Evolutionary conservation across 2,329 filamentous ascomycete species (phyloP).

Genomic region (Phaeosphaeria sp.): DNA sequence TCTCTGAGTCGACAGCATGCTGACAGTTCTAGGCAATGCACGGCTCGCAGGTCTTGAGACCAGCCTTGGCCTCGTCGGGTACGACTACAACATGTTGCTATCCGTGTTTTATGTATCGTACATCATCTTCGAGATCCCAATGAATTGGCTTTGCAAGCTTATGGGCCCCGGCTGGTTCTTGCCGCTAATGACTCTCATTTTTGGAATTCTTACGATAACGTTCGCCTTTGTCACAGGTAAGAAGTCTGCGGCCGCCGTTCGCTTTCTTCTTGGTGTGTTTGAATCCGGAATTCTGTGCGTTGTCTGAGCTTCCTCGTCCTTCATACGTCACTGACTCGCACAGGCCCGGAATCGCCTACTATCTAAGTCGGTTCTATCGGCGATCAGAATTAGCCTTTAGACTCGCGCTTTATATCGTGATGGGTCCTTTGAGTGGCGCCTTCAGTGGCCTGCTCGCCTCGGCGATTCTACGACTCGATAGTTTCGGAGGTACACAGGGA

Average conservation of each 20-base stretch:
- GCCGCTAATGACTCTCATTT: slow-evolving; percentile 64
- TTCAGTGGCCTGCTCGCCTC: slow-evolving; percentile 69
- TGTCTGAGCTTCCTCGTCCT: neutral
- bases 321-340: neutral
- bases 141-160: neutral
- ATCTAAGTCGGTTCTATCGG: slow-evolving; percentile 73
- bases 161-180: slow-evolving; percentile 70
- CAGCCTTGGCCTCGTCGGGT: neutral
- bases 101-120: neutral
- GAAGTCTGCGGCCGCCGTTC: slow-evolving; percentile 62
- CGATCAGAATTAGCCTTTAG: slow-evolving; percentile 69
- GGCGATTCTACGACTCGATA: slow-evolving; percentile 65
- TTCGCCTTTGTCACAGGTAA: slow-evolving; percentile 67
- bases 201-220: slow-evolving; percentile 66
- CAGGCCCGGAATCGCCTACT: slow-evolving; percentile 71
- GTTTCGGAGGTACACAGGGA: slow-evolving; percentile 60
- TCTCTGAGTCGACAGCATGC: neutral
- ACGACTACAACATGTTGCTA: neutral
- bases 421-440: slow-evolving; percentile 70
- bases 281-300: slow-evolving; percentile 68
- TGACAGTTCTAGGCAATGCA: neutral
- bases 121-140: neutral
- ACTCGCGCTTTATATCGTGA: slow-evolving; percentile 69
- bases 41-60: neutral
- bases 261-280: slow-evolving; percentile 68